phyloP scores from a whole-genome alignment of 192 early-diverging fungal species.

The Cladochytrium replicatum region DNA sequence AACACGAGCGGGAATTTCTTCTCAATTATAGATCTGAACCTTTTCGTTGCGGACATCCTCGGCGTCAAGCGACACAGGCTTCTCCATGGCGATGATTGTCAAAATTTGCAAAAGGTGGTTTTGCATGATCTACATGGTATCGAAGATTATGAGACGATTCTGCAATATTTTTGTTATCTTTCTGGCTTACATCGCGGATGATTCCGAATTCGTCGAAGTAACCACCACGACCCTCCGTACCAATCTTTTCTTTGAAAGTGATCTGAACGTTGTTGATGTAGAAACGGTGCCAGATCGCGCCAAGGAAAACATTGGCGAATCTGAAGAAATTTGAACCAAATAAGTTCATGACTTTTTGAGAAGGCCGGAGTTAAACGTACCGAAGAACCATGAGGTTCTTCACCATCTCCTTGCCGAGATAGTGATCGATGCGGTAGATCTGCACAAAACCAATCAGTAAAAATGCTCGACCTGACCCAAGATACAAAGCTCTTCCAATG shows the following conservation, averaged over 20 bases:
- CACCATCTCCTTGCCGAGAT: slow-evolving; percentile 90
- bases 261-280: slow-evolving; percentile 75
- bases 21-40: slow-evolving; percentile 37
- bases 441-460: slow-evolving; percentile 9
- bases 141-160: background rate
- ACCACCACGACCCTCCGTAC: slow-evolving; percentile 83
- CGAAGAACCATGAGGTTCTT: slow-evolving; percentile 74
- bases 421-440: slow-evolving; percentile 90
- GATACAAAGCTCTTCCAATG: slow-evolving; percentile 2
- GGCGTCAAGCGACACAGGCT: slow-evolving; percentile 56
- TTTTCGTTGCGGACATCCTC: slow-evolving; percentile 84
- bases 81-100: slow-evolving; percentile 76
- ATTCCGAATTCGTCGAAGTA: slow-evolving; percentile 95
- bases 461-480: background rate
- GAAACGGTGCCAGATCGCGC: slow-evolving; percentile 66
- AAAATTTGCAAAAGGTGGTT: slow-evolving; percentile 74
- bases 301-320: slow-evolving; percentile 73
- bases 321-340: no score
- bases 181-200: slow-evolving; percentile 87
- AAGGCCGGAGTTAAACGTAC: no score
- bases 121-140: slow-evolving; percentile 10
- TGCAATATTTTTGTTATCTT: slow-evolving; percentile 37
- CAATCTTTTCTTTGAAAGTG: slow-evolving; percentile 85
- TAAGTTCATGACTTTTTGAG: no score
- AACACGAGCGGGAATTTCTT: slow-evolving; percentile 38